A percentile compares a stretch with the other conserved stretches of the same genome.
phyloP scores from a whole-genome alignment of 2,329 filamentous ascomycete genomes.

The Alternaria ventricosa region DNA sequence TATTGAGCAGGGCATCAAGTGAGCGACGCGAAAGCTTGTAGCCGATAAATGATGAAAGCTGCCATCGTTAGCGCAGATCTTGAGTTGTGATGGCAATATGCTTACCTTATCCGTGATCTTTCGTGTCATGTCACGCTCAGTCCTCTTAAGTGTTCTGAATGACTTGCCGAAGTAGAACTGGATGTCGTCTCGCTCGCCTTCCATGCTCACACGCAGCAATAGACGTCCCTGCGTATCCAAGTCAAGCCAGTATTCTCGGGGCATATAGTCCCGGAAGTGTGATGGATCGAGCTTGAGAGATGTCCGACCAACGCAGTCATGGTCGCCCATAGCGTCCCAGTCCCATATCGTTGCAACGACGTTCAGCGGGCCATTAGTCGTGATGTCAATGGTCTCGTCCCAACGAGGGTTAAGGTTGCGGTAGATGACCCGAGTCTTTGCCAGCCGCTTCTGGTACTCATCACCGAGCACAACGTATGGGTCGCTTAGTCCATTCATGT shows the following conservation, averaged over 20 bases:
- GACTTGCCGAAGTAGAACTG: slow-evolving; percentile 98
- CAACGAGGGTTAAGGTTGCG: slow-evolving; percentile 90
- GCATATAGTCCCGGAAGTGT: slow-evolving; percentile 94
- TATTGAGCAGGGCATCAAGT: slow-evolving; percentile 74
- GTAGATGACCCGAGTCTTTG: slow-evolving; percentile 92
- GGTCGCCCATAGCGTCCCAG: slow-evolving; percentile 95
- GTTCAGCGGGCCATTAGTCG: slow-evolving; percentile 87
- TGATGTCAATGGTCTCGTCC: slow-evolving; percentile 97
- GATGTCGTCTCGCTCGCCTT: slow-evolving; percentile 97
- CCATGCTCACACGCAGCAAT: slow-evolving; percentile 93
- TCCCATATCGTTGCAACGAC: slow-evolving; percentile 98
- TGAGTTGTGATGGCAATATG: slow-evolving; percentile 1
- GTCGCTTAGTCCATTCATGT: slow-evolving; percentile 91
- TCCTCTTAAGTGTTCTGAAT: slow-evolving; percentile 92
- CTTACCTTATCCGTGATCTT: slow-evolving; percentile 96
- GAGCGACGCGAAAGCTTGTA: slow-evolving; percentile 84
- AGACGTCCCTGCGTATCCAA: slow-evolving; percentile 93
- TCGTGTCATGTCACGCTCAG: slow-evolving; percentile 96
- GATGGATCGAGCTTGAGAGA: slow-evolving; percentile 97
- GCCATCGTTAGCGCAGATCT: slow-evolving; percentile 16
- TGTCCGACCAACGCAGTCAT: slow-evolving; percentile 96
- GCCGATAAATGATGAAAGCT: slow-evolving; percentile 93
- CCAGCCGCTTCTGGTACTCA: slow-evolving; percentile 95
- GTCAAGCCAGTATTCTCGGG: slow-evolving; percentile 96
- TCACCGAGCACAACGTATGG: slow-evolving; percentile 97